Evolutionary conservation across 768 basidiomycete genomes (phyloP).

Genomic region (Mrakia gelida): DNA sequence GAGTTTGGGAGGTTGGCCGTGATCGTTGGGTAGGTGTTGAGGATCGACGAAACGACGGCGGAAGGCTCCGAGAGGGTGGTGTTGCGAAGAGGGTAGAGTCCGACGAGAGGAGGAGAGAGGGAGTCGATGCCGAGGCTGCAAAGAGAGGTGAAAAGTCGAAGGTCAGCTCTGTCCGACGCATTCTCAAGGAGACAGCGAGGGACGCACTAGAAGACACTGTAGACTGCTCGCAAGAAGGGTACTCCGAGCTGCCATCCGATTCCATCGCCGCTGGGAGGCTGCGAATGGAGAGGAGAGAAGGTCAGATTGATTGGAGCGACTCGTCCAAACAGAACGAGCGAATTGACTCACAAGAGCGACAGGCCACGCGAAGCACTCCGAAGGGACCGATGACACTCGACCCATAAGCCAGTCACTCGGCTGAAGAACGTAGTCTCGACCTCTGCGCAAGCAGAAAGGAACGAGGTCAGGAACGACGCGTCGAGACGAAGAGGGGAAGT

Average conservation of each 20-base stretch:
- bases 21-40: slow-evolving; percentile 8
- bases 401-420: slow-evolving; percentile 43
- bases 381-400: slow-evolving; percentile 34
- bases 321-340: no score
- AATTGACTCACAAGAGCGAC: slow-evolving; percentile 34
- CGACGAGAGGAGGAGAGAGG: slow-evolving; percentile 40
- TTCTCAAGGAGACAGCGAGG: background rate
- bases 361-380: slow-evolving; percentile 43
- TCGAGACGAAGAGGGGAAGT: slow-evolving; percentile 17
- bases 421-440: slow-evolving; percentile 35
- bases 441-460: background rate
- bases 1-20: slow-evolving; percentile 16
- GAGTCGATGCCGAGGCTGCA: slow-evolving; percentile 40
- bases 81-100: slow-evolving; percentile 34
- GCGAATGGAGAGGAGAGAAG: background rate
- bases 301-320: background rate
- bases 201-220: slow-evolving; percentile 40
- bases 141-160: background rate
- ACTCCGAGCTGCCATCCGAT: slow-evolving; percentile 44
- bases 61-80: background rate
- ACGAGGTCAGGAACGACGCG: background rate
- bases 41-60: background rate
- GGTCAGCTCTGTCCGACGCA: background rate
- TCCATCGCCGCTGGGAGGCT: slow-evolving; percentile 39
- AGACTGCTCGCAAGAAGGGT: slow-evolving; percentile 40